A percentile compares a stretch with the other conserved stretches of the same genome.
Evolutionary conservation across 139 green algal genomes (phyloP).

Genomic region (Cymbomonas tetramitiformis): DNA sequence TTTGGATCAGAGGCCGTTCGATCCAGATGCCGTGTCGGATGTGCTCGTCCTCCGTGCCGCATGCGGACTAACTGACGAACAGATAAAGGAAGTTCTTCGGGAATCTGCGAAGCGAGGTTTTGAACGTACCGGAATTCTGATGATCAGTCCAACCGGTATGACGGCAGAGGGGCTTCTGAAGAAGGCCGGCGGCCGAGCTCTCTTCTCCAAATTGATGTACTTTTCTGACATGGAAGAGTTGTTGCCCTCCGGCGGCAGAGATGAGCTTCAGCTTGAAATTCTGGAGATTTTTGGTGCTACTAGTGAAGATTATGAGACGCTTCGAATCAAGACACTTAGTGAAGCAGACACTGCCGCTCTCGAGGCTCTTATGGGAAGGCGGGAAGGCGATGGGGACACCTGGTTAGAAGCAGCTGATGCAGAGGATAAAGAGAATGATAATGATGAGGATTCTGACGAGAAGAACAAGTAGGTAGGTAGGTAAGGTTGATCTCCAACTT

Average conservation of each 20-base stretch:
- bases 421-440: too few relatives aligned
- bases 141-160: conserved; percentile 35
- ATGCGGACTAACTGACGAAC: conserved; percentile 43
- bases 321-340: too few relatives aligned
- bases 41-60: conserved; percentile 63
- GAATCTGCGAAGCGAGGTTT: conserved; percentile 71
- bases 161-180: conserved; percentile 45
- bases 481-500: too few relatives aligned
- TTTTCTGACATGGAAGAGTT: conserved; percentile 60
- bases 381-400: too few relatives aligned
- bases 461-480: too few relatives aligned
- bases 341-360: too few relatives aligned
- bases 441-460: too few relatives aligned
- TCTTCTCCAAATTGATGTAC: conserved; percentile 90
- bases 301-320: conserved; percentile 41
- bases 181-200: conserved; percentile 58
- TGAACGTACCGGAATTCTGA: conserved; percentile 48
- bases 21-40: conserved; percentile 69
- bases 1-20: conserved; percentile 79
- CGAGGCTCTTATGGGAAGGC: too few relatives aligned
- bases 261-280: conserved; percentile 37
- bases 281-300: conserved; percentile 68
- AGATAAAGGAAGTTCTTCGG: conserved; percentile 60
- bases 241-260: conserved; percentile 26
- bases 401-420: too few relatives aligned